Percentiles rank a stretch among this genome's conserved stretches.
Evolutionary conservation across 2,329 filamentous ascomycete species (phyloP).

Genomic region (Alternaria gansuensis): DNA sequence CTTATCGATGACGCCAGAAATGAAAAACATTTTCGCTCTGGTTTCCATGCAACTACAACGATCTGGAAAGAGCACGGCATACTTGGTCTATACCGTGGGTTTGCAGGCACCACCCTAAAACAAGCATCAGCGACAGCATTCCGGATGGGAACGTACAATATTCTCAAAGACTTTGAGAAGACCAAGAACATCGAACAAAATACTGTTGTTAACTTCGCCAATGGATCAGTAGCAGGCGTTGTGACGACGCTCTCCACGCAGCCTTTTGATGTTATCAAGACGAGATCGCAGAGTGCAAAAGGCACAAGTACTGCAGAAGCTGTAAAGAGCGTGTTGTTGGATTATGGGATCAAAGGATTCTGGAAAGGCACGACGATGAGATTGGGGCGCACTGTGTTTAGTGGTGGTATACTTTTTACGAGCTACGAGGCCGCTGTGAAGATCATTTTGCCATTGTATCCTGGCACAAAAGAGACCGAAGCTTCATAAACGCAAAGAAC

Average conservation of each 20-base stretch:
- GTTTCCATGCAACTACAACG: constrained; percentile 61
- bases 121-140: constrained; percentile 70
- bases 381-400: constrained; percentile 69
- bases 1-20: constrained; percentile 68
- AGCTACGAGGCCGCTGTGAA: constrained; percentile 67
- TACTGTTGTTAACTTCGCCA: constrained; percentile 66
- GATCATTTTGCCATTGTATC: constrained; percentile 57
- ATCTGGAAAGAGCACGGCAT: constrained; percentile 64
- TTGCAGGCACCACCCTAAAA: constrained; percentile 68
- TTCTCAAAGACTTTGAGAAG: constrained; percentile 67
- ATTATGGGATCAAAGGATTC: constrained; percentile 68
- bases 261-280: constrained; percentile 72
- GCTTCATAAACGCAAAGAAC: constrained; percentile 29
- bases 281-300: constrained; percentile 66
- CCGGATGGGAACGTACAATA: constrained; percentile 70
- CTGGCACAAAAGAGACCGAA: constrained; percentile 29
- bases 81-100: constrained; percentile 66
- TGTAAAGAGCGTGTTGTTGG: constrained; percentile 62
- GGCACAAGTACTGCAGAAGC: constrained; percentile 67
- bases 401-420: constrained; percentile 72
- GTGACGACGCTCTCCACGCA: constrained; percentile 69
- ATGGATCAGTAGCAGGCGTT: constrained; percentile 68
- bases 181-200: constrained; percentile 59
- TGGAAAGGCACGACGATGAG: constrained; percentile 76
- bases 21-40: constrained; percentile 60